Evolutionary conservation across 2,329 filamentous ascomycete genomes (phyloP).

Genomic region (Xylaria hypoxylon): DNA sequence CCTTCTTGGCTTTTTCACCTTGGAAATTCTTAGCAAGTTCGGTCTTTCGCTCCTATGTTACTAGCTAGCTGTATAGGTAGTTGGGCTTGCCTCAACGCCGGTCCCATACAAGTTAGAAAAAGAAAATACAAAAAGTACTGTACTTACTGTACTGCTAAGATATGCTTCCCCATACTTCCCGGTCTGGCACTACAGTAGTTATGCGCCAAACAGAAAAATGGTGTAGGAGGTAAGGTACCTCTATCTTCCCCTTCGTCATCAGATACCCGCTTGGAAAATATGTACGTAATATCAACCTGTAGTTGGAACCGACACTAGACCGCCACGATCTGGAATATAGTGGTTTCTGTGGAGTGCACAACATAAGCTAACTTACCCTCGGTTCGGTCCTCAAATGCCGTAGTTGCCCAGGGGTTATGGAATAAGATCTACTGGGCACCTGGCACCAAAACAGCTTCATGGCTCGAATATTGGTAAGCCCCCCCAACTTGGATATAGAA

Average conservation of each 20-base stretch:
- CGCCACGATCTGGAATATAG: constrained; percentile 34
- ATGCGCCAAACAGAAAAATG: constrained; percentile 10
- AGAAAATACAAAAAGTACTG: background rate
- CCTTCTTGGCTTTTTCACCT: constrained; percentile 1
- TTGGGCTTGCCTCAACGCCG: background rate
- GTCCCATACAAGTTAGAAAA: background rate
- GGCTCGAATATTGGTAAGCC: background rate
- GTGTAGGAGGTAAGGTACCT: background rate
- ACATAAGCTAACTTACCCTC: constrained; percentile 1
- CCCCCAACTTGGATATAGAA: constrained; percentile 2
- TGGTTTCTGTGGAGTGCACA: constrained; percentile 31
- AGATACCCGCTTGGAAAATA: constrained; percentile 26
- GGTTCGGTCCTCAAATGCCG: constrained; percentile 4
- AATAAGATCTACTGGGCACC: background rate
- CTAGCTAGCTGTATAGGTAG: background rate
- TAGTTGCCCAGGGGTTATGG: background rate
- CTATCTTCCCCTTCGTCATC: background rate
- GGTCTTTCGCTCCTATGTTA: background rate
- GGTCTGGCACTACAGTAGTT: constrained; percentile 30
- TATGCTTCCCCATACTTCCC: constrained; percentile 18
- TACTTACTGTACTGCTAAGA: constrained; percentile 32
- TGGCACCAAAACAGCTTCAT: constrained; percentile 8
- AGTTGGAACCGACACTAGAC: constrained; percentile 19
- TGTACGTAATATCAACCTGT: constrained; percentile 35
- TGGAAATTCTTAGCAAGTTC: background rate